Conservation (phyloP, 495 filamentous ascomycete species). For the Tuber borchii region DNA sequence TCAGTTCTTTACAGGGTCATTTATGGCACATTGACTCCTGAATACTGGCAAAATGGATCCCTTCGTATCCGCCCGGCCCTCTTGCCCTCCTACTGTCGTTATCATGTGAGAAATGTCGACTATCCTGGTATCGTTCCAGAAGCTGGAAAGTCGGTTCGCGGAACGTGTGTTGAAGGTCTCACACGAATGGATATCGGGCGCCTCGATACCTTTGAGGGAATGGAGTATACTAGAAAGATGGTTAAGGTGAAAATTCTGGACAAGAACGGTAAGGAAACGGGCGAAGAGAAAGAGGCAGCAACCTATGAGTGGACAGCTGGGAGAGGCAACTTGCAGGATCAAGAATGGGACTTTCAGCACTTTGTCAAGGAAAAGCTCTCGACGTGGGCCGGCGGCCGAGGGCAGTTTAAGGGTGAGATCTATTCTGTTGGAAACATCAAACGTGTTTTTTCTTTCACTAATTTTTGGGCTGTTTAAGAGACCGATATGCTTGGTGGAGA, state of each 20-base stretch:
- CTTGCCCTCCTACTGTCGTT: conserved; percentile 63
- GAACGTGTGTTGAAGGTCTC: conserved; percentile 70
- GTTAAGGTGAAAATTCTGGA: conserved; percentile 57
- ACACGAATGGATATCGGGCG: conserved; percentile 67
- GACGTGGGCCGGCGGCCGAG: conserved; percentile 20
- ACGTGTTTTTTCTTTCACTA: background rate
- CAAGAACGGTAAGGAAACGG: conserved; percentile 49
- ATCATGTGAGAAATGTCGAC: conserved; percentile 60
- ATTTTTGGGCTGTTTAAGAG: conserved; percentile 14
- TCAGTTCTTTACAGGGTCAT: conserved; percentile 76
- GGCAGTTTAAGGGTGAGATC: conserved; percentile 28
- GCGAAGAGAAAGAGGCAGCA: conserved; percentile 57
- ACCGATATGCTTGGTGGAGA: conserved; percentile 17
- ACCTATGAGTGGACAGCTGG: conserved; percentile 62
- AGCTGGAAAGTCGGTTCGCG: conserved; percentile 58
- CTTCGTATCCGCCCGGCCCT: conserved; percentile 67
- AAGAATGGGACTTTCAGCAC: conserved; percentile 36
- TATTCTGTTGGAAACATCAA: background rate
- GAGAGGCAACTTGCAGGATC: conserved; percentile 14
- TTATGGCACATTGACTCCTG: conserved; percentile 54
- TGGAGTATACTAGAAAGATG: conserved; percentile 57
- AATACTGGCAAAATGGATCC: conserved; percentile 49
- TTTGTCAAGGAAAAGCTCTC: conserved; percentile 33
- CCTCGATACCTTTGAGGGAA: conserved; percentile 78
- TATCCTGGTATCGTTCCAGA: conserved; percentile 76